phyloP scores from a whole-genome alignment of 2,329 filamentous ascomycete genomes.

The Fusarium sp. region DNA sequence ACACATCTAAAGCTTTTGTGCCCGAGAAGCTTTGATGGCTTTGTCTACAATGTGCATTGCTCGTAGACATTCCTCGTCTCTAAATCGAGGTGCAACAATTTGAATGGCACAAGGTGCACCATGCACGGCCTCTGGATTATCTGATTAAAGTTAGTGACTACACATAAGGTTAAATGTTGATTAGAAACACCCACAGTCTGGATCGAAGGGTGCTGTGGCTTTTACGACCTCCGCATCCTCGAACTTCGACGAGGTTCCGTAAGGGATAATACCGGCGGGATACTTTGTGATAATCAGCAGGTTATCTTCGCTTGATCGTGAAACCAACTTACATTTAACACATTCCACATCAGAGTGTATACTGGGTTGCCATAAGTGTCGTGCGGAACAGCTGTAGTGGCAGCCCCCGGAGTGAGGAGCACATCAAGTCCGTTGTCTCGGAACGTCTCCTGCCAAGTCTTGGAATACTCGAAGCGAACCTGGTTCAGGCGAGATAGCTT shows the following conservation, averaged over 20 bases:
- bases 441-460: constrained; percentile 36
- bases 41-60: constrained; percentile 43
- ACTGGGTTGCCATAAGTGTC: constrained; percentile 43
- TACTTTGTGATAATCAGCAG: constrained; percentile 18
- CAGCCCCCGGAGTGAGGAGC: constrained; percentile 37
- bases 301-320: fast-evolving
- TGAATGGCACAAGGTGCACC: constrained; percentile 42
- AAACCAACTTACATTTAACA: constrained; percentile 33
- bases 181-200: constrained; percentile 34
- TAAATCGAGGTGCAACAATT: constrained; percentile 37
- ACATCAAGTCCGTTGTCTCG: constrained; percentile 39
- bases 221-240: constrained; percentile 29
- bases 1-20: constrained; percentile 10
- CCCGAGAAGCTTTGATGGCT: not conserved
- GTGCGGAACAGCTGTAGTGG: constrained; percentile 37
- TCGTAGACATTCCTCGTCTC: constrained; percentile 44
- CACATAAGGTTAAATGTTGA: too few species aligned
- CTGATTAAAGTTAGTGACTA: constrained; percentile 9
- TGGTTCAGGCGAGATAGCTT: constrained; percentile 25
- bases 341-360: constrained; percentile 48
- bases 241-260: constrained; percentile 34
- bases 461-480: constrained; percentile 16
- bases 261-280: constrained; percentile 45
- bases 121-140: constrained; percentile 32
- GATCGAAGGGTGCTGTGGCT: constrained; percentile 33